A percentile compares a stretch with the other conserved stretches of the same genome.
phyloP scores from a whole-genome alignment of 2,329 filamentous ascomycete genomes.

The Cladosporium velox region DNA sequence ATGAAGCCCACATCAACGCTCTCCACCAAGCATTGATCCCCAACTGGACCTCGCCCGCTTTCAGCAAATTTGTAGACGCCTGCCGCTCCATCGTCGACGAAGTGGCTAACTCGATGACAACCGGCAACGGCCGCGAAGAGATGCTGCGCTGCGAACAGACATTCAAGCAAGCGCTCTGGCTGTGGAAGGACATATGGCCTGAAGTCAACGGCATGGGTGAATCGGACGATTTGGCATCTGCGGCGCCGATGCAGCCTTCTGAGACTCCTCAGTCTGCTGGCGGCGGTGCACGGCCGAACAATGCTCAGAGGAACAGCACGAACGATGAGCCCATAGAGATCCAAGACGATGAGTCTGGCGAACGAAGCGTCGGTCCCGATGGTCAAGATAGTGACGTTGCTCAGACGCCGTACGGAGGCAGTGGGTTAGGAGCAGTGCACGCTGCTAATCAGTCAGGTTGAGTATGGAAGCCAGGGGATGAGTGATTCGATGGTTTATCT shows the following conservation, averaged over 20 bases:
- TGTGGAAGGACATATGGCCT: constrained; percentile 53
- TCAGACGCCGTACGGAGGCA: constrained; percentile 30
- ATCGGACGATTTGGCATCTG: constrained; percentile 39
- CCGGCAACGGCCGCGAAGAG: constrained; percentile 50
- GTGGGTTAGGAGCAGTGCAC: constrained; percentile 29
- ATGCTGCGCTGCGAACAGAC: constrained; percentile 50
- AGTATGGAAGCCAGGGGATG: neutral
- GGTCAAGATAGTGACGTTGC: constrained; percentile 22
- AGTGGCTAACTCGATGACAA: constrained; percentile 50
- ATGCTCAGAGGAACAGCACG: constrained; percentile 17
- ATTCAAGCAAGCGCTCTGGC: constrained; percentile 51
- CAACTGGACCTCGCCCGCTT: constrained; percentile 54
- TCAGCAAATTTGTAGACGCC: constrained; percentile 53
- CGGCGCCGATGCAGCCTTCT: neutral
- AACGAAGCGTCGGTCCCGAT: constrained; percentile 20
- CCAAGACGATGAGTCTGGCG: constrained; percentile 24
- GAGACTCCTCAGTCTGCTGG: constrained; percentile 6
- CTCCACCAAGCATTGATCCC: constrained; percentile 54
- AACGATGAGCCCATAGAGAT: constrained; percentile 25
- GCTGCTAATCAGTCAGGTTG: constrained; percentile 25
- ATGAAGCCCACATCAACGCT: constrained; percentile 50
- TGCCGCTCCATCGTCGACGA: constrained; percentile 52
- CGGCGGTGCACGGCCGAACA: neutral
- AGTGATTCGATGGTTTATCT: neutral
- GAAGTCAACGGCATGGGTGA: constrained; percentile 54